Percentiles rank a stretch among this genome's conserved stretches.
Conservation (phyloP, 495 filamentous ascomycete genomes). For the Daldinia bambusicola region DNA sequence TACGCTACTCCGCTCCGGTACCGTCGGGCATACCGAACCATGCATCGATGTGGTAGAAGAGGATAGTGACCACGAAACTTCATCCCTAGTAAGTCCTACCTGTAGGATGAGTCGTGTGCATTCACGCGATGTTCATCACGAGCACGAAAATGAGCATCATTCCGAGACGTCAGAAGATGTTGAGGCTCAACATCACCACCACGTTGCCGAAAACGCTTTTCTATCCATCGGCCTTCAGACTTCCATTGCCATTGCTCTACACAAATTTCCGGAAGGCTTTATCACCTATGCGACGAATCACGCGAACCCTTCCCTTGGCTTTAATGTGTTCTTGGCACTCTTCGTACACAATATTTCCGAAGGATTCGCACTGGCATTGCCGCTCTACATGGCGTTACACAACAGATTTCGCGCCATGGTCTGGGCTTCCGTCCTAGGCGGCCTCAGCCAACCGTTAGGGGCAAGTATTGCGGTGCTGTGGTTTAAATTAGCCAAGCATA, state of each 20-base stretch:
- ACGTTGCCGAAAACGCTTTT: conserved; percentile 95
- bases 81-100: conserved; percentile 40
- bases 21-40: conserved; percentile 25
- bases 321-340: conserved; percentile 92
- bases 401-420: conserved; percentile 81
- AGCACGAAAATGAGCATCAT: conserved; percentile 45
- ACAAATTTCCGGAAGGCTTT: conserved; percentile 98
- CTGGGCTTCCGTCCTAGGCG: conserved; percentile 85
- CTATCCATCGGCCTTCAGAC: conserved; percentile 93
- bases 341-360: conserved; percentile 99
- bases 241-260: conserved; percentile 90
- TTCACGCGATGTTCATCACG: conserved; percentile 45
- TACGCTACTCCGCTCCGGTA: conserved; percentile 45
- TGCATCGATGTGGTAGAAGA: conserved; percentile 45
- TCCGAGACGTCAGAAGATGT: conserved; percentile 50
- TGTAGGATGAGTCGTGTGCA: conserved; percentile 44
- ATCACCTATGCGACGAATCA: conserved; percentile 99
- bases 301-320: conserved; percentile 84
- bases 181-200: conserved; percentile 83
- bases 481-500: conserved; percentile 70
- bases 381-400: conserved; percentile 85
- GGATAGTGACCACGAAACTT: conserved; percentile 33
- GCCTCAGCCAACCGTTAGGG: conserved; percentile 85
- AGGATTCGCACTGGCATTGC: conserved; percentile 92
- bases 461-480: conserved; percentile 85